Base-by-base conservation (phyloP, 78 protist species). In the Emiliania huxleyi region DNA sequence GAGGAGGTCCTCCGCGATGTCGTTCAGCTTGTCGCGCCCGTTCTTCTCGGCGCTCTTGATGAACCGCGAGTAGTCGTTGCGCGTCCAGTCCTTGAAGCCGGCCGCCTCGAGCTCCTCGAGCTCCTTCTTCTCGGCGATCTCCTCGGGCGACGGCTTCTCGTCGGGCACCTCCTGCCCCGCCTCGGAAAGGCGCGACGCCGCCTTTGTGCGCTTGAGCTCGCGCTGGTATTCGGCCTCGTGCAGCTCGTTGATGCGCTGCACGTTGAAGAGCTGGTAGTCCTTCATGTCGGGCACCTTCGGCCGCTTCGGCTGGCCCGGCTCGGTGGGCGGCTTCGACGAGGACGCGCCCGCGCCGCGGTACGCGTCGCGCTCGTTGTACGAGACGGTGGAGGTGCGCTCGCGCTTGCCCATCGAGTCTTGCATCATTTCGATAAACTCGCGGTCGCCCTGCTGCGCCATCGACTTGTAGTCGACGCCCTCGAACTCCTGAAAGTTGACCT, bases 391-490 rank as follows among this genome's bases (percentile, higher is more conserved):
- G 19, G 89, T 21, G n/a, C 93, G 89, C 89, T 81, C 89, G 37
- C 89, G 89, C 89, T 81, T 81, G 35, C 89, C 89, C 55, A 81
- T 81, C 37, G 89, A 44, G 35, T 81, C 89, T 12, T 44, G 38
- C 56, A 81, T 44, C 40, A 29, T 5, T 5, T 8, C 42, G 38
- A 81, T 44, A 56, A 81, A 81, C 26, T 1, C 89, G 42, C 42
- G 5, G 89, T 81, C 89, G 38, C 85, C 46, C 3, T 40, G 33
- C 46, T 37, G 48, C 48, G 3, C 23, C 42, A 77, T 12, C 44
- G 44, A 18, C 33, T 37, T 77, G 91, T 93, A 97, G 75, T 97
- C 95, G 15, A 95, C 94, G 55, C 99, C 98, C n/a, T 97, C 97
- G 84, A 97, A 97, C 52, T 95, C 21, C 89, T 43, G 55, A 23